A percentile compares a stretch with the other conserved stretches of the same genome.
phyloP scores from a whole-genome alignment of 192 early-diverging fungal species.

The Linnemannia elongata region DNA sequence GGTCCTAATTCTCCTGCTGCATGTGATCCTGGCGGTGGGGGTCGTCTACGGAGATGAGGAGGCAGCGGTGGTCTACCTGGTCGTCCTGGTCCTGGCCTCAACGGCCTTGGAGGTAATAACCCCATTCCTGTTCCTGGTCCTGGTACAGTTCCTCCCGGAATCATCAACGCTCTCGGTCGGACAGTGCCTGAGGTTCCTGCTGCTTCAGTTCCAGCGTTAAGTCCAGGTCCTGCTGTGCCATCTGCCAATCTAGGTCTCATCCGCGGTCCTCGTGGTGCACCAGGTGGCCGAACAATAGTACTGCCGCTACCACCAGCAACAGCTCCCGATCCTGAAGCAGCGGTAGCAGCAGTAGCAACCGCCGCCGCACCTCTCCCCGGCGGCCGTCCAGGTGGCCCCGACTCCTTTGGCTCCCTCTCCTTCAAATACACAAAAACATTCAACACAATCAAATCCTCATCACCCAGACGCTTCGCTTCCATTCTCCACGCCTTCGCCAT shows the following conservation, averaged over 20 bases:
- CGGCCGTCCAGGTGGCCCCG: neutral
- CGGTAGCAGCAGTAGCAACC: too few species aligned
- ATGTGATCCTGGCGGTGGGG: neutral
- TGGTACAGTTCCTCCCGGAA: neutral
- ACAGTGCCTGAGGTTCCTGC: neutral
- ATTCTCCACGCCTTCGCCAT: neutral
- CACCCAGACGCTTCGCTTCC: neutral
- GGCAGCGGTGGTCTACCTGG: neutral
- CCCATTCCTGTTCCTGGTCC: too few species aligned
- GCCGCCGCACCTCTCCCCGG: too few species aligned
- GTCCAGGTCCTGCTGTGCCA: too few species aligned
- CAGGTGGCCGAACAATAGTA: too few species aligned
- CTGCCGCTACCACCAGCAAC: too few species aligned
- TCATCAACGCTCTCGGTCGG: neutral
- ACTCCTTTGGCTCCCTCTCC: neutral
- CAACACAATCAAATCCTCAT: neutral
- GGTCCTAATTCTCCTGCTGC: too few species aligned
- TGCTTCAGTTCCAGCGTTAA: too few species aligned
- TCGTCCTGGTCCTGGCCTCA: neutral
- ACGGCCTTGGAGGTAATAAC: neutral
- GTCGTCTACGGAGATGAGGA: neutral
- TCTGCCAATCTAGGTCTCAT: too few species aligned
- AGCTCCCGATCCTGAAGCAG: too few species aligned
- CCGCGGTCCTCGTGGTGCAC: too few species aligned
- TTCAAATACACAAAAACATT: neutral